phyloP scores from a whole-genome alignment of 78 protist genomes.

The Dictyostelium brefeldianum region DNA sequence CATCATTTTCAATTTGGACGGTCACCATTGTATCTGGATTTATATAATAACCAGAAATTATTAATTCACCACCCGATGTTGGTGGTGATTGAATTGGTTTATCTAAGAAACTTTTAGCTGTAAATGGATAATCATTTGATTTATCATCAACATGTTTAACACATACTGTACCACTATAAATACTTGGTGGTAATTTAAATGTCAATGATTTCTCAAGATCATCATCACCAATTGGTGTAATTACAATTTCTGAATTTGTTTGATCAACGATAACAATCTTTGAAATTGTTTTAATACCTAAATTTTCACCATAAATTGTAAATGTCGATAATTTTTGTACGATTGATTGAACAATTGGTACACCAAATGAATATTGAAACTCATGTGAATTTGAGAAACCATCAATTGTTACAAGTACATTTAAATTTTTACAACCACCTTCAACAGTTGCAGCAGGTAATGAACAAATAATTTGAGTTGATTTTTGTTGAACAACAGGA shows the following conservation, averaged over 20 bases:
- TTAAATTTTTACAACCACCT: background rate
- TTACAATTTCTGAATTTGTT: background rate
- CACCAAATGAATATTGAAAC: background rate
- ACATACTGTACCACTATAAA: background rate
- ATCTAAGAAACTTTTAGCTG: background rate
- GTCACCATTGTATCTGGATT: background rate
- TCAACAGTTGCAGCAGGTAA: background rate
- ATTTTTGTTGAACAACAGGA: background rate
- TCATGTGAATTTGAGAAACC: background rate
- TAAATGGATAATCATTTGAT: background rate
- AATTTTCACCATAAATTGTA: background rate
- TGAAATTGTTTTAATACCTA: background rate
- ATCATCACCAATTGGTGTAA: background rate
- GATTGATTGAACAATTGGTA: background rate
- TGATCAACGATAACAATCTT: background rate
- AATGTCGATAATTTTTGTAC: background rate
- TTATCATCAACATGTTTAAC: background rate
- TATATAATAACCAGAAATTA: background rate
- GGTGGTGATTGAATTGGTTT: background rate
- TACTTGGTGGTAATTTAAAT: background rate
- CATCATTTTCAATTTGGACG: background rate
- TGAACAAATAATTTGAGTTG: background rate
- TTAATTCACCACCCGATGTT: background rate
- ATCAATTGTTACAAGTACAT: background rate
- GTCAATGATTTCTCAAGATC: background rate